Evolutionary conservation across 768 basidiomycete species (phyloP).

Genomic region (Lactarius trivialis): DNA sequence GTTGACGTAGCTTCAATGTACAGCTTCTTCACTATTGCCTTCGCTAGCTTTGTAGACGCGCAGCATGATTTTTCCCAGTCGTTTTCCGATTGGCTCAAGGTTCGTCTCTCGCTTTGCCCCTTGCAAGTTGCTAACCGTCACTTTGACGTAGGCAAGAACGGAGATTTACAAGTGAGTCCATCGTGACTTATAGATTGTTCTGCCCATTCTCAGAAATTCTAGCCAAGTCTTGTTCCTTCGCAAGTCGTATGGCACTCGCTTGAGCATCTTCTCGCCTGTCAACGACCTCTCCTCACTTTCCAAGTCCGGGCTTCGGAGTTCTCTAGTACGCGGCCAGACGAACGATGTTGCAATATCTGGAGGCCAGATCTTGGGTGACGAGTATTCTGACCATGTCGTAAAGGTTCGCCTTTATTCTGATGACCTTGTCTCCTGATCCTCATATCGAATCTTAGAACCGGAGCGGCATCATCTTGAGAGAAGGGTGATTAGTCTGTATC

Average conservation of each 20-base stretch:
- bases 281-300: constrained; percentile 82
- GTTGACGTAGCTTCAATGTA: background rate
- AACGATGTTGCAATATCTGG: constrained; percentile 71
- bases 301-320: constrained; percentile 53
- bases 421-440: background rate
- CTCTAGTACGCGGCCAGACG: constrained; percentile 59
- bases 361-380: constrained; percentile 86
- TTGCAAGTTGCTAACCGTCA: background rate
- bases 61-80: constrained; percentile 54
- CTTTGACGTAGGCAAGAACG: constrained; percentile 50
- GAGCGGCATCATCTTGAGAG: constrained; percentile 87
- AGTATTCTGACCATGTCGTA: constrained; percentile 92
- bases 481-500: constrained; percentile 48
- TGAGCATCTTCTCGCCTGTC: constrained; percentile 89
- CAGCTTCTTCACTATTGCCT: constrained; percentile 92
- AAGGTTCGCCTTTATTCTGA: constrained; percentile 44
- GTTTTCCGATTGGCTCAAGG: constrained; percentile 87
- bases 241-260: constrained; percentile 68
- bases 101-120: constrained; percentile 28
- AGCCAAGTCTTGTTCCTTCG: constrained; percentile 86
- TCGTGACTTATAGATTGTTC: background rate
- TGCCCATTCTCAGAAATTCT: background rate
- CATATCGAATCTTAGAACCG: constrained; percentile 52
- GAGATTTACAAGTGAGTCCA: constrained; percentile 89
- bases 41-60: constrained; percentile 78